Evolutionary conservation across 2,329 filamentous ascomycete genomes (phyloP).

Genomic region (Aspergillaceae sp.): DNA sequence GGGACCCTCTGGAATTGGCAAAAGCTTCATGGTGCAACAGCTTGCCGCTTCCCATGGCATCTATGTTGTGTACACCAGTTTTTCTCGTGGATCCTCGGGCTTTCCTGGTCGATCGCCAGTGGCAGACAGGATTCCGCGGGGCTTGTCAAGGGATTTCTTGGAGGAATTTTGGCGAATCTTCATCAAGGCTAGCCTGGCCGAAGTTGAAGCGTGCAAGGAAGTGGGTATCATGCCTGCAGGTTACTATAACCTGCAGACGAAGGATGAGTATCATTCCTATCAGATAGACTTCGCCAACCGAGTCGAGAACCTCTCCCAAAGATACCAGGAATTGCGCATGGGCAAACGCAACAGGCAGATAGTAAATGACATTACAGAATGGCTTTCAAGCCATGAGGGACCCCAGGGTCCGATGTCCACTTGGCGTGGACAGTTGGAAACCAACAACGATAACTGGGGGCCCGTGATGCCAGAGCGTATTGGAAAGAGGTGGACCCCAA

Average conservation of each 20-base stretch:
- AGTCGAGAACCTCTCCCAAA: neutral
- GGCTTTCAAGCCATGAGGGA: neutral
- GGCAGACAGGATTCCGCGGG: neutral
- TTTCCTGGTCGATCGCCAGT: constrained; percentile 2
- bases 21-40: constrained; percentile 5
- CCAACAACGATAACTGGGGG: no score
- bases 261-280: neutral
- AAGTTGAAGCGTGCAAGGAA: neutral
- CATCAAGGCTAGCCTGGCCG: neutral
- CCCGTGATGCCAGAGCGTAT: no score
- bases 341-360: neutral
- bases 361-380: neutral
- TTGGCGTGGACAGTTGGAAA: no score
- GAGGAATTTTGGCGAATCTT: neutral
- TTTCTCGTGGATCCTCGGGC: neutral
- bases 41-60: constrained; percentile 1
- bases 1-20: constrained; percentile 8
- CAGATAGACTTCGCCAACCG: neutral
- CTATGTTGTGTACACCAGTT: constrained; percentile 8
- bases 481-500: no score
- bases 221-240: neutral
- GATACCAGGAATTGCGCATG: no score
- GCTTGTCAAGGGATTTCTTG: neutral
- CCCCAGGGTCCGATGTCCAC: no score
- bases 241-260: constrained; percentile 1